Percentiles rank a stretch among this genome's conserved stretches.
Evolutionary conservation across 1,284 basidiomycete genomes (phyloP).

Genomic region (Gomphus bonarii): DNA sequence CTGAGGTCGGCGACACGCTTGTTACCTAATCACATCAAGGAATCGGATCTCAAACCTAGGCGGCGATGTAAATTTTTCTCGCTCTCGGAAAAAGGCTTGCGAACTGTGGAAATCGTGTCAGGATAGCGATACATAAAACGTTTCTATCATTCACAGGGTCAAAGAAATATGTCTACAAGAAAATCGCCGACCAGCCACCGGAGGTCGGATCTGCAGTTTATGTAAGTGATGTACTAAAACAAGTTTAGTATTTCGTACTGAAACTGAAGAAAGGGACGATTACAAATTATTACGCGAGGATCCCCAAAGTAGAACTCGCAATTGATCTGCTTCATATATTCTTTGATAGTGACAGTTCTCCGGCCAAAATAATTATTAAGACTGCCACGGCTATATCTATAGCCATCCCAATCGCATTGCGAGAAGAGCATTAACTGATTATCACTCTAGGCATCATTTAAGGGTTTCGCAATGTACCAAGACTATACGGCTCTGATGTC

Average conservation of each 20-base stretch:
- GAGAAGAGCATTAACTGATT: neutral
- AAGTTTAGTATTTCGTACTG: neutral
- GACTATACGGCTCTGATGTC: conserved; percentile 33
- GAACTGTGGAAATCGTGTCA: conserved; percentile 46
- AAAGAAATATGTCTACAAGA: conserved; percentile 39
- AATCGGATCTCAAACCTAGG: conserved; percentile 25
- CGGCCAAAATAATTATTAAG: conserved; percentile 34
- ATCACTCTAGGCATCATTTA: conserved; percentile 29
- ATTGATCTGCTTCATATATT: neutral
- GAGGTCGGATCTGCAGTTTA: conserved; percentile 37
- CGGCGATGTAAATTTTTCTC: conserved; percentile 63
- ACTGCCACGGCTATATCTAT: conserved; percentile 32
- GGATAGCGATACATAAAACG: conserved; percentile 57
- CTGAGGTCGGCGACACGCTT: too few species aligned
- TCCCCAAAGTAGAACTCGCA: conserved; percentile 27
- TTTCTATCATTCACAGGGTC: conserved; percentile 39
- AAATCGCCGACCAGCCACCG: conserved; percentile 33
- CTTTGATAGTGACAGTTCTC: conserved; percentile 22
- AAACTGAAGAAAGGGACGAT: conserved; percentile 24
- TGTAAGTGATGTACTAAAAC: conserved; percentile 11
- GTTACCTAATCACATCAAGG: too few species aligned
- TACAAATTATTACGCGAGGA: conserved; percentile 34
- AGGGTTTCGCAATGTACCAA: conserved; percentile 35
- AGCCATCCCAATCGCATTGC: conserved; percentile 17
- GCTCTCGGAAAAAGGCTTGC: conserved; percentile 47